Base-by-base conservation (phyloP, 805 yeast genomes). In the Barnettozyma sucrosica region DNA sequence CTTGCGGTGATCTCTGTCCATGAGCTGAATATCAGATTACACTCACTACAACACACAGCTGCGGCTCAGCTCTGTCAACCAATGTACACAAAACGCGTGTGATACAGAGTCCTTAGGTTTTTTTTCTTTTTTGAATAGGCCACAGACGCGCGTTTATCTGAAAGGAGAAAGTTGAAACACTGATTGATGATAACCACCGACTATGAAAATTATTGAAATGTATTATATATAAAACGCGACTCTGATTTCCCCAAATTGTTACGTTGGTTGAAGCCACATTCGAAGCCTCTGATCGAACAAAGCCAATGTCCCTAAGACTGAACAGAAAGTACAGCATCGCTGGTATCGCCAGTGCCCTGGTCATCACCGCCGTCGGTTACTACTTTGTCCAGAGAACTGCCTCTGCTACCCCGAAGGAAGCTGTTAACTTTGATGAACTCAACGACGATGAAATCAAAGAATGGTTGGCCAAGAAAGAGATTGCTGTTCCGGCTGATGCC, bases 1-100 rank as follows among this genome's bases (percentile, higher is more conserved):
- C 32, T 48, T 41, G 8, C 53, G 45, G 13, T 25, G 26, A 6
- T 51, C 53, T 44, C 62, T 45, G 41, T 55, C 55, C 59, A 54
- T 55, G 19, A n/a, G n/a, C n/a, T n/a, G n/a, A n/a, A n/a, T n/a
- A n/a, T n/a, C n/a, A n/a, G n/a, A n/a, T n/a, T n/a, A n/a, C n/a
- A n/a, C n/a, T n/a, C n/a, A n/a, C n/a, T n/a, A n/a, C n/a, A n/a
- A n/a, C n/a, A n/a, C n/a, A n/a, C n/a, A n/a, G n/a, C n/a, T n/a
- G n/a, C n/a, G n/a, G n/a, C n/a, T n/a, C n/a, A n/a, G n/a, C n/a
- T n/a, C n/a, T n/a, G n/a, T n/a, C n/a, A n/a, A n/a, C n/a, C n/a
- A n/a, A n/a, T n/a, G n/a, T n/a, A n/a, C n/a, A n/a, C n/a, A n/a
- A n/a, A n/a, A n/a, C n/a, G n/a, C n/a, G n/a, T n/a, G n/a, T n/a